Evolutionary conservation across 2,329 filamentous ascomycete species (phyloP), one percentile per base, ranked within the genome.

Genomic region (Exophiala phaeomuriformis): DNA sequence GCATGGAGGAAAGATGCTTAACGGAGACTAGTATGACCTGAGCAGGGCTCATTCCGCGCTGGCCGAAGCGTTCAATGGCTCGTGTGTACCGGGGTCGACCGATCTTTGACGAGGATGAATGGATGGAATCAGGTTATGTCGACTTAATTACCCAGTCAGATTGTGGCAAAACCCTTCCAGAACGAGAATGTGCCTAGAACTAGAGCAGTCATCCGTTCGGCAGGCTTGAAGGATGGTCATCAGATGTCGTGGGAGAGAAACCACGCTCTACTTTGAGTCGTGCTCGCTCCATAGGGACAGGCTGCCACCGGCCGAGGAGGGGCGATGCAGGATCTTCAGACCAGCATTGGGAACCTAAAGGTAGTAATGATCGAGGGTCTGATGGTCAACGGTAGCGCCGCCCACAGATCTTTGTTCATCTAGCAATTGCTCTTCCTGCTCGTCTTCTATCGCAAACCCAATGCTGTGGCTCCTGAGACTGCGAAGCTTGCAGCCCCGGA

Each of bases 11-110:
- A 42, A 10, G 29, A 30, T 33, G 29, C 32, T 30, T 5, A n/a
- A 30, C 39, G n/a, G n/a, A 36, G 7, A 12, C 40, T 36, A 44
- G 19, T 19, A 19, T 33, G 41, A 6, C 47, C 12, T 36, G 37
- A 43, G 5, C 47, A 50, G 47, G 47, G 37, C 36, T 28, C 31
- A 42, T 42, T 27, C 37, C 47, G 47, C 36, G 10, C 39, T 32
- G 37, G 36, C 47, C 47, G 47, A 50, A 9, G 47, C 37, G 47
- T 50, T 50, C 28, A 33, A 43, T 41, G 37, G 28, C 6, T 19
- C 28, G 42, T 32, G 29, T 10, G n/a, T n/a, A 45, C 28, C 42
- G n/a, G 42, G 37, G 28, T 5, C 28, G 39, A 28, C 5, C 39
- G 39, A 41, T 27, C 39, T 27, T 41, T 5, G 19, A 41, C 19